A percentile compares a stretch with the other conserved stretches of the same genome.
These are phyloP conservation scores for Evernia prunastri DNA, from an alignment of 495 filamentous ascomycete species.

Conservation along the genomic window DNA sequence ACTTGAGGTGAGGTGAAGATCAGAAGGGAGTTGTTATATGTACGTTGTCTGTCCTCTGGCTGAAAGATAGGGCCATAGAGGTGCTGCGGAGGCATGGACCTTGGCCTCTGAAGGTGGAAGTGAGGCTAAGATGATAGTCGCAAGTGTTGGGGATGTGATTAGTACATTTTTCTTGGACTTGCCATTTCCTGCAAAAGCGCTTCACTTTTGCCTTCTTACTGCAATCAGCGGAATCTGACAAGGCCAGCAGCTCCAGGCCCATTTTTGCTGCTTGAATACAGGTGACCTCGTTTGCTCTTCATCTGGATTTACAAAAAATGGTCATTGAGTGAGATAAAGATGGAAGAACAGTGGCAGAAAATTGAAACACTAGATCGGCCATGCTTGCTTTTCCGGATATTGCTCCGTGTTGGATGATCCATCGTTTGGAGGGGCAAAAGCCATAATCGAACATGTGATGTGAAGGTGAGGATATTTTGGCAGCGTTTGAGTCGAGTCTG, in stretches of 20 bases:
- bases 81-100: no score
- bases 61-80: no score
- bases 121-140: no score
- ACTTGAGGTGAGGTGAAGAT: no score
- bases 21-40: no score
- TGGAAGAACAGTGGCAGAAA: not conserved
- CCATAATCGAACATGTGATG: not conserved
- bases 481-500: not conserved
- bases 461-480: not conserved
- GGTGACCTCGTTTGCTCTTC: not conserved
- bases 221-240: not conserved
- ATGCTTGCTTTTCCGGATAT: not conserved
- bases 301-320: not conserved
- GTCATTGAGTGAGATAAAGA: not conserved
- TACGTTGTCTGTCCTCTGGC: no score
- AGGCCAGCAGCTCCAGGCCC: not conserved
- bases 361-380: not conserved
- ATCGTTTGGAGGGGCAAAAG: not conserved
- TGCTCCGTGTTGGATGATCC: not conserved
- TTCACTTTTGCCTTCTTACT: not conserved
- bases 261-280: not conserved
- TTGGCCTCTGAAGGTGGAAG: no score
- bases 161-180: not conserved
- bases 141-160: not conserved
- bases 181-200: not conserved